A percentile compares a stretch with the other conserved stretches of the same genome.
phyloP scores from a whole-genome alignment of 1,284 basidiomycete species.

The Trametes versicolor region DNA sequence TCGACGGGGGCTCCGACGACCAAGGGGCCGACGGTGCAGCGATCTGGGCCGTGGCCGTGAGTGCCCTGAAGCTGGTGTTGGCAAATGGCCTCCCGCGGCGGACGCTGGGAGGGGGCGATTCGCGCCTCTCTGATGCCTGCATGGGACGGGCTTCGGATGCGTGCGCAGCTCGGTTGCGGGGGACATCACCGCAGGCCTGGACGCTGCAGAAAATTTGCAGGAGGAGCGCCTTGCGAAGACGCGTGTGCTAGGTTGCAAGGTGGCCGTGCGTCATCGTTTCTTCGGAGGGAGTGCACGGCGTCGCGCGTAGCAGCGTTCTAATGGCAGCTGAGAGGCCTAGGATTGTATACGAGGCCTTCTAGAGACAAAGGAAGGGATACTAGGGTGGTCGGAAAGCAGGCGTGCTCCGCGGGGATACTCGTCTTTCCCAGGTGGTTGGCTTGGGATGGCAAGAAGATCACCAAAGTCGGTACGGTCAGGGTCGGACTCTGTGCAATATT shows the following conservation, averaged over 20 bases:
- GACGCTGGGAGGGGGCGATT: background rate
- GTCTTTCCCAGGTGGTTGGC: background rate
- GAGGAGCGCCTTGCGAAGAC: slow-evolving; percentile 2
- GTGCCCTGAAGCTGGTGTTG: too few relatives aligned
- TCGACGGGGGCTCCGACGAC: background rate
- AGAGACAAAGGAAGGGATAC: too few relatives aligned
- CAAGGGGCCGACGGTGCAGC: background rate
- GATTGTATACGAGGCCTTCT: too few relatives aligned
- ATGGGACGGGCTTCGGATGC: background rate
- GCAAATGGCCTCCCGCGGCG: background rate
- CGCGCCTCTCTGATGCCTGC: slow-evolving; percentile 1
- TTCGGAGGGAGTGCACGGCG: background rate
- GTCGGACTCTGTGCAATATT: background rate
- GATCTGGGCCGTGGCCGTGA: too few relatives aligned
- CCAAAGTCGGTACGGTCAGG: background rate
- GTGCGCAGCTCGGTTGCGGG: slow-evolving; percentile 8
- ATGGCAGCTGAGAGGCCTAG: background rate
- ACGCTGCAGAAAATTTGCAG: background rate
- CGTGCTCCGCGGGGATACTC: background rate
- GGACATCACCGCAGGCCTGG: slow-evolving; percentile 1
- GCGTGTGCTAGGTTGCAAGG: background rate
- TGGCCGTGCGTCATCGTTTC: background rate
- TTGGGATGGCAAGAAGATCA: background rate
- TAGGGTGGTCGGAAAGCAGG: background rate
- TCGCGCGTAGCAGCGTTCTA: background rate